Conservation (phyloP, 805 yeast species). For the Wickerhamomyces canadensis region DNA sequence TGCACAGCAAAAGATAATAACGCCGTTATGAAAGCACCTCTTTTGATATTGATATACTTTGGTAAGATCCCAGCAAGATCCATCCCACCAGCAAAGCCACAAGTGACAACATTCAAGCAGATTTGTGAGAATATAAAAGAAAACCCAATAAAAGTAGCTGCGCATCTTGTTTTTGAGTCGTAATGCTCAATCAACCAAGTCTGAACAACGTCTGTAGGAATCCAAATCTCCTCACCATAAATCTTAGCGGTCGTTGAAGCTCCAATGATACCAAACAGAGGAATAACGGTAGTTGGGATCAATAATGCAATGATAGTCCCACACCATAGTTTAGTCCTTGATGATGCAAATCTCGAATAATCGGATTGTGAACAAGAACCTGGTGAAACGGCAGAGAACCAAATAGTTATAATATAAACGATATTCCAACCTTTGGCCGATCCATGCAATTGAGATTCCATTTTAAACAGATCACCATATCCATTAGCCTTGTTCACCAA, state of each 20-base stretch:
- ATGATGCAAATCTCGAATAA: conserved; percentile 29
- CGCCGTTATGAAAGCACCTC: conserved; percentile 31
- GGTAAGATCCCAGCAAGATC: conserved; percentile 22
- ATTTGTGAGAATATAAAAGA: conserved; percentile 27
- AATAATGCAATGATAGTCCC: conserved; percentile 25
- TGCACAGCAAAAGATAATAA: conserved; percentile 29
- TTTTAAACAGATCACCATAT: conserved; percentile 28
- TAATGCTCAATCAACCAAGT: conserved; percentile 28
- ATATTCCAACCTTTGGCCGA: conserved; percentile 27
- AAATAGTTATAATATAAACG: conserved; percentile 26
- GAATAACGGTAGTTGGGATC: conserved; percentile 36
- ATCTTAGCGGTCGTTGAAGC: conserved; percentile 32
- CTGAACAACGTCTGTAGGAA: conserved; percentile 28
- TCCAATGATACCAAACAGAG: conserved; percentile 37
- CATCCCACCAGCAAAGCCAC: conserved; percentile 30
- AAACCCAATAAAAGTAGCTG: conserved; percentile 30
- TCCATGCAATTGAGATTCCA: conserved; percentile 25
- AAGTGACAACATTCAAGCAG: conserved; percentile 28
- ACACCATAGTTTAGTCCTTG: conserved; percentile 18
- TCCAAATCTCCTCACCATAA: conserved; percentile 32
- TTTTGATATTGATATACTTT: conserved; percentile 26
- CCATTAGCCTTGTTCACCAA: conserved; percentile 29
- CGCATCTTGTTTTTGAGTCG: conserved; percentile 30
- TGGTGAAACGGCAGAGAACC: conserved; percentile 28
- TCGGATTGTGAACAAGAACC: conserved; percentile 32